Evolutionary conservation across 805 yeast species (phyloP).

Genomic region (Danielia reshetovae): DNA sequence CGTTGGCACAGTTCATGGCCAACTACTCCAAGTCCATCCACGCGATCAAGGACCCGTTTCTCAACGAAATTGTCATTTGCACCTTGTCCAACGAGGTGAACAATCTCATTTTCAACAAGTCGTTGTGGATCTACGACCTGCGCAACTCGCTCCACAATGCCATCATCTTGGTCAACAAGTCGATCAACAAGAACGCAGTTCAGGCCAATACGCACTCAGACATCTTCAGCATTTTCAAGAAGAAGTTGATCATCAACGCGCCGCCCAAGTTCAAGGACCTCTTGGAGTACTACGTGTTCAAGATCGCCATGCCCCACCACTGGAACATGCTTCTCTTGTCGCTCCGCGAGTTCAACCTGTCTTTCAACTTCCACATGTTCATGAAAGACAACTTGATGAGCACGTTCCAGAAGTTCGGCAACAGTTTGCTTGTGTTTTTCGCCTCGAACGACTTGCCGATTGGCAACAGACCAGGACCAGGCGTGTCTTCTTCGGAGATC

Average conservation of each 20-base stretch:
- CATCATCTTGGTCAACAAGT: constrained; percentile 49
- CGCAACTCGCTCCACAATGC: constrained; percentile 48
- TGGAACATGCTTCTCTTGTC: constrained; percentile 46
- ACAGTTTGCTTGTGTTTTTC: constrained; percentile 15
- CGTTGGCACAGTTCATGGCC: constrained; percentile 17
- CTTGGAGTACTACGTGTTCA: constrained; percentile 43
- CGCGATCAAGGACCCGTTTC: constrained; percentile 18
- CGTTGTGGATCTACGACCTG: constrained; percentile 27
- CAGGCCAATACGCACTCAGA: constrained; percentile 8
- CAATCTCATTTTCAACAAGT: constrained; percentile 15
- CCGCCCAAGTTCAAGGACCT: constrained; percentile 50
- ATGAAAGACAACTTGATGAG: constrained; percentile 15
- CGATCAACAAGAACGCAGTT: constrained; percentile 14
- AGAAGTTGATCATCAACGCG: constrained; percentile 46
- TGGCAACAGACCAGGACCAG: no score
- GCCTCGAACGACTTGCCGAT: constrained; percentile 3
- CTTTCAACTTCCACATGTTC: constrained; percentile 14
- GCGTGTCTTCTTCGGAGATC: constrained; percentile 17
- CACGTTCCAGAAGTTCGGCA: constrained; percentile 12
- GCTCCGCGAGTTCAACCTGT: constrained; percentile 41
- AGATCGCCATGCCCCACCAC: constrained; percentile 37
- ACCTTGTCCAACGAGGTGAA: constrained; percentile 36
- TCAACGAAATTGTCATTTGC: constrained; percentile 24
- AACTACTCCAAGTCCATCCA: constrained; percentile 24
- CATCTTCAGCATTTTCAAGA: constrained; percentile 42